Conservation (phyloP, 208 protist species). For the Wallacemonas sp. region DNA sequence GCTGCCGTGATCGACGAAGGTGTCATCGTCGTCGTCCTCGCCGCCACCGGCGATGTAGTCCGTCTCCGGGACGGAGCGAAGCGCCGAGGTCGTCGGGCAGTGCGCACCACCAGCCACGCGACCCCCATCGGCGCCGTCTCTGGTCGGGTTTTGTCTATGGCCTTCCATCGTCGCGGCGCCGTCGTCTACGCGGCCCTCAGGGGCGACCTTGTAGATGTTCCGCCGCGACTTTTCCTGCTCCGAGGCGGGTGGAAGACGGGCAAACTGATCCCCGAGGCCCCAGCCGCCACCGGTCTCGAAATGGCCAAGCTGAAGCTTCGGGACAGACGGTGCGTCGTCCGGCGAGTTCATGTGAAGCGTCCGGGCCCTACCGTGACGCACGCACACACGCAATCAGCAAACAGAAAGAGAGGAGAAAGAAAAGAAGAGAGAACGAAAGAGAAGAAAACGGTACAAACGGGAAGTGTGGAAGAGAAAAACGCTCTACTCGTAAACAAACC, state of each 20-base stretch:
- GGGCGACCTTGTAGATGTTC: conserved; percentile 31
- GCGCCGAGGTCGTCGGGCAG: too few relatives aligned
- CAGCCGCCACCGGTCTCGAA: conserved; percentile 70
- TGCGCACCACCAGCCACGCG: too few relatives aligned
- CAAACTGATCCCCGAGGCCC: conserved; percentile 61
- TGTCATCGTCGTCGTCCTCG: conserved; percentile 78
- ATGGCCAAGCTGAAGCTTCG: conserved; percentile 38
- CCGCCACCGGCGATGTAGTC: conserved; percentile 31
- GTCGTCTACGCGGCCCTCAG: background rate
- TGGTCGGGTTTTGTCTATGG: too few relatives aligned
- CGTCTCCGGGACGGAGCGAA: conserved; percentile 32
- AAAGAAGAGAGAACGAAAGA: conserved; percentile 1
- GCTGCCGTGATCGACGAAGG: conserved; percentile 89
- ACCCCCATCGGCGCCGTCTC: too few relatives aligned
- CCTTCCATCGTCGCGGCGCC: background rate
- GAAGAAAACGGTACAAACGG: background rate
- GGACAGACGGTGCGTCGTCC: conserved; percentile 14
- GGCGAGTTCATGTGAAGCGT: too few relatives aligned
- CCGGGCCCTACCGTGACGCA: too few relatives aligned
- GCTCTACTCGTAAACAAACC: too few relatives aligned
- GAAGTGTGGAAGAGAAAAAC: too few relatives aligned
- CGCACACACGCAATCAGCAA: too few relatives aligned
- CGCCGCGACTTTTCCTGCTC: conserved; percentile 41
- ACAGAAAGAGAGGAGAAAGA: background rate
- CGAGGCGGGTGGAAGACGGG: conserved; percentile 51